Percentiles rank a stretch among this genome's conserved stretches.
These are phyloP conservation scores for Veloboletus limbatus DNA, from an alignment of 1,284 basidiomycete species.

Conservation along the genomic window DNA sequence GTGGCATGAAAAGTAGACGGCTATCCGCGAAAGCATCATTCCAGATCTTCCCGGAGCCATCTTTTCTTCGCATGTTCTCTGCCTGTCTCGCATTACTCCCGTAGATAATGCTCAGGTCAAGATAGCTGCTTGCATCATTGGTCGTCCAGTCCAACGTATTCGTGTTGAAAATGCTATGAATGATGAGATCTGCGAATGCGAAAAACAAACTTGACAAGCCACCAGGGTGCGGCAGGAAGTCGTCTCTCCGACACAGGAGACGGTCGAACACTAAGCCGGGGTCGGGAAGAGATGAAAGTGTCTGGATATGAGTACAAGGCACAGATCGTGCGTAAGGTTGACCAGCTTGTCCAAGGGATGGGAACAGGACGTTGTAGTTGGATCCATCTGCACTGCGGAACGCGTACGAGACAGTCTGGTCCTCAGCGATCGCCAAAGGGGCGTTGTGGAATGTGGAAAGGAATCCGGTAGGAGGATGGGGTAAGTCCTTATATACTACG, in stretches of 20 bases:
- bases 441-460: conserved; percentile 31
- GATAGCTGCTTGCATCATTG: conserved; percentile 72
- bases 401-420: conserved; percentile 39
- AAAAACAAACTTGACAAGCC: conserved; percentile 72
- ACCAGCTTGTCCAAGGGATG: conserved; percentile 57
- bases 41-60: conserved; percentile 64
- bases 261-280: conserved; percentile 70
- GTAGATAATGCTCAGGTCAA: conserved; percentile 77
- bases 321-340: conserved; percentile 74
- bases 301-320: conserved; percentile 45
- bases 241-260: conserved; percentile 52
- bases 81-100: conserved; percentile 54
- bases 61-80: conserved; percentile 51
- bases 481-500: conserved; percentile 57
- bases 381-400: conserved; percentile 57
- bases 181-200: conserved; percentile 74
- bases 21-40: conserved; percentile 70
- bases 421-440: not conserved
- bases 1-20: conserved; percentile 73
- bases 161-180: conserved; percentile 73
- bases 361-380: conserved; percentile 54
- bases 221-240: conserved; percentile 53
- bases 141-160: conserved; percentile 49
- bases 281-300: conserved; percentile 56
- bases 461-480: conserved; percentile 60